Conservation (phyloP, 805 yeast genomes). For the Ogataea methanolica region DNA sequence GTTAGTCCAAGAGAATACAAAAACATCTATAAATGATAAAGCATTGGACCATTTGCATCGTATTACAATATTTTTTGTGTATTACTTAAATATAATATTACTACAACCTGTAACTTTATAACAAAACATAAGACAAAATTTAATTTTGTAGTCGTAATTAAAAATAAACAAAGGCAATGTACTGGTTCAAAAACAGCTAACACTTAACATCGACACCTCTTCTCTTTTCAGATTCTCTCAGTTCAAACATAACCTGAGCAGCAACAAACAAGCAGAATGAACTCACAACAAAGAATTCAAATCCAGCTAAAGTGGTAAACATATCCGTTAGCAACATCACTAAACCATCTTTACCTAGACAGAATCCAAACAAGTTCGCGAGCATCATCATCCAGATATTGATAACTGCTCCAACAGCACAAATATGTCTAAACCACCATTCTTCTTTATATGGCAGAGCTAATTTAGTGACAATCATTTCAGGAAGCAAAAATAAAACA, state of each 20-base stretch:
- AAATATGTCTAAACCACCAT: conserved; percentile 75
- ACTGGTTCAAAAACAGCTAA: conserved; percentile 22
- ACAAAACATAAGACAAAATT: too few species aligned
- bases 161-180: not conserved
- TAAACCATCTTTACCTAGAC: conserved; percentile 87
- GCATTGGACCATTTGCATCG: not conserved
- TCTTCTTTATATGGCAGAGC: conserved; percentile 29
- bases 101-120: too few species aligned
- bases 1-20: conserved; percentile 81
- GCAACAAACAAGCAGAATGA: conserved; percentile 72
- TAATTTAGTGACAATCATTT: conserved; percentile 54
- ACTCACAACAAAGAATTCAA: conserved; percentile 56
- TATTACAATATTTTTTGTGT: not conserved
- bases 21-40: conserved; percentile 31
- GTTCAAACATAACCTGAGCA: conserved; percentile 90
- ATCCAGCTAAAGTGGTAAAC: conserved; percentile 67
- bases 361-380: conserved; percentile 92
- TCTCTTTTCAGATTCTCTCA: conserved; percentile 81
- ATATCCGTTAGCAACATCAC: conserved; percentile 58
- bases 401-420: conserved; percentile 82
- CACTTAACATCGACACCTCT: conserved; percentile 81
- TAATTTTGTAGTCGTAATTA: not conserved
- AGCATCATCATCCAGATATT: conserved; percentile 98
- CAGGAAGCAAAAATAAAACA: conserved; percentile 85
- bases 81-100: not conserved